phyloP scores from a whole-genome alignment of 106 monocot genomes.

The Xerophyta viscosa region DNA sequence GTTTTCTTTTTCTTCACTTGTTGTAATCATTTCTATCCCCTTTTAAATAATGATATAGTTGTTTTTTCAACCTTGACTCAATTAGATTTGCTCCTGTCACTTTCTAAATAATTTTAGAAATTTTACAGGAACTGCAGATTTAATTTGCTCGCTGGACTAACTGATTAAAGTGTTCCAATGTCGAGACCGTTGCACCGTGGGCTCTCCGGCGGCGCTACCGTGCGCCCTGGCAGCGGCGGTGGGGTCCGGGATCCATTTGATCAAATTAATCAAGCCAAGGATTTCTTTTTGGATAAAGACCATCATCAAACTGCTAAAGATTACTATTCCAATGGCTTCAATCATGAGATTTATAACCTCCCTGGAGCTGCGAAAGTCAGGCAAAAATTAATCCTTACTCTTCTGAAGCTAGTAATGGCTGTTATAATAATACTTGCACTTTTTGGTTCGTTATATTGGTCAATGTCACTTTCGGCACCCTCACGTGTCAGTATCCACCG shows the following conservation, averaged over 20 bases:
- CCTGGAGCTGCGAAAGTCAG: slow-evolving; percentile 11
- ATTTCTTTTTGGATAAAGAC: slow-evolving; percentile 4
- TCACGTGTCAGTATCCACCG: slow-evolving; percentile 24
- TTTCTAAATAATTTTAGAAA: too few relatives aligned
- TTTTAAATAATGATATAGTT: too few relatives aligned
- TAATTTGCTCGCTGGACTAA: too few relatives aligned
- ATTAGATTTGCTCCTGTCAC: too few relatives aligned
- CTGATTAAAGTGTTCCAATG: too few relatives aligned
- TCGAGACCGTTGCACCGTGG: slow-evolving; percentile 66
- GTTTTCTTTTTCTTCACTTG: too few relatives aligned
- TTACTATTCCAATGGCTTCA: slow-evolving; percentile 25
- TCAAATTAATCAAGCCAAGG: slow-evolving; percentile 26
- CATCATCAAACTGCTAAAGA: slow-evolving; percentile 22
- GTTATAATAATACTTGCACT: slow-evolving; percentile 35
- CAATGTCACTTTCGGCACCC: slow-evolving; percentile 42
- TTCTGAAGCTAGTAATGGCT: slow-evolving; percentile 41
- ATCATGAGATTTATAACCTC: slow-evolving; percentile 22
- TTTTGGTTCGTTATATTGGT: slow-evolving; percentile 63
- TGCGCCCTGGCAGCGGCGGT: slow-evolving; percentile 6
- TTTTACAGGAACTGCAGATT: too few relatives aligned
- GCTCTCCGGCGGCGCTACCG: slow-evolving; percentile 29
- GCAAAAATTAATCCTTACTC: slow-evolving; percentile 15
- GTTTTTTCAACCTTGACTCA: too few relatives aligned
- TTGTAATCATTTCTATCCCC: too few relatives aligned
- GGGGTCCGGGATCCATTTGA: slow-evolving; percentile 28